Conservation (phyloP, 1,284 basidiomycete species). For the Xerocomus minutiporus region DNA sequence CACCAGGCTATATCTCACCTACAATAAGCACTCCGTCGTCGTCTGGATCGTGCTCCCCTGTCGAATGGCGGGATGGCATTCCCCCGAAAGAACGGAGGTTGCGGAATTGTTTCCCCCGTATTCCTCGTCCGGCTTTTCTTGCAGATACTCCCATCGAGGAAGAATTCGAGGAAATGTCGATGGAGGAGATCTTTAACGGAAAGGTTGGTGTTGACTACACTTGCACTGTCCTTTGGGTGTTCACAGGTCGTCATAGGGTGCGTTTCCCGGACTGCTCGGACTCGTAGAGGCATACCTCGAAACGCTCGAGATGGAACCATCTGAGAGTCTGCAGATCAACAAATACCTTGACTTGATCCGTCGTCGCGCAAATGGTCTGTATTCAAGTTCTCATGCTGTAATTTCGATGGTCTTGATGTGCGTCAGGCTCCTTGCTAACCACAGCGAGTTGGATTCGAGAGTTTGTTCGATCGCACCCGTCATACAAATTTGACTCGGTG, state of each 20-base stretch:
- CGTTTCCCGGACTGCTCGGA: constrained; percentile 83
- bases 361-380: constrained; percentile 73
- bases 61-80: constrained; percentile 30
- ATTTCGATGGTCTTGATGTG: constrained; percentile 8
- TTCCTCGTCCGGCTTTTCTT: constrained; percentile 46
- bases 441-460: constrained; percentile 91
- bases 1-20: constrained; percentile 45
- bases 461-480: constrained; percentile 86
- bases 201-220: constrained; percentile 46
- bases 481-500: constrained; percentile 88
- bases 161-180: constrained; percentile 89
- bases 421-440: constrained; percentile 75
- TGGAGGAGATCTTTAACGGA: constrained; percentile 93
- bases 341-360: constrained; percentile 79
- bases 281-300: constrained; percentile 87
- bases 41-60: constrained; percentile 51
- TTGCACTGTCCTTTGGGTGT: constrained; percentile 1
- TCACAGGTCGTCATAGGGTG: constrained; percentile 38
- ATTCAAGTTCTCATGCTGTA: background rate
- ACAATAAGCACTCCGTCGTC: constrained; percentile 42
- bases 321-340: constrained; percentile 63
- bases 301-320: constrained; percentile 74
- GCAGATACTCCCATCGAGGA: constrained; percentile 55
- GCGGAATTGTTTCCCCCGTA: constrained; percentile 64
- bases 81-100: constrained; percentile 58